Base-by-base conservation (phyloP, 108 stramenopile genomes). In the Discostella pseudostelligera region DNA sequence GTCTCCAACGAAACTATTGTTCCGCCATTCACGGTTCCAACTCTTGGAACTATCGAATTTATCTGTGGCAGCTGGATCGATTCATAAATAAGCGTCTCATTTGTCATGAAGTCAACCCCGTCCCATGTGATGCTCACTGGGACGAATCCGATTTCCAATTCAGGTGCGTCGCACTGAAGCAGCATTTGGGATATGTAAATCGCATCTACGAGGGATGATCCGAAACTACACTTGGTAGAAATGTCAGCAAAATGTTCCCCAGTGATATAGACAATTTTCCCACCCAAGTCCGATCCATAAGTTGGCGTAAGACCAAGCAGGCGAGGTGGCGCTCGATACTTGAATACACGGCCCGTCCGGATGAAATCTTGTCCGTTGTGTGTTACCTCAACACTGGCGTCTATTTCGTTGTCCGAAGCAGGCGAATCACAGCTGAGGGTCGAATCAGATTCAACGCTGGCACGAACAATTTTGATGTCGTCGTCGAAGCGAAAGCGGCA, bases 311-410 rank as follows among this genome's bases (percentile, higher is more conserved):
- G 29, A n/a, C 51, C 51, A 56, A 39, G 32, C 16, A 77, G 22
- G 17, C 44, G 49, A 56, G 76, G 75, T 4, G n/a, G 59, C 8
- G 70, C 64, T 37, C 65, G 62, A 61, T 71, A 82, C 21, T 46
- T 55, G 39, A 74, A 82, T 4, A 9, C 0, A 11, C 56, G 2
- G 5, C 32, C 48, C 43, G 16, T 13, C 11, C 21, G 39, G 12
- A 55, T 53, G 37, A 68, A 76, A 20, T 73, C 63, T 56, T 65
- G 69, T 1, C 64, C 70, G 45, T 76, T 80, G 46, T 74, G 65
- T 28, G 79, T 65, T 25, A 76, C 36, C 28, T 60, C 61, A 6
- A 80, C 62, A 48, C 62, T 35, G 19, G 49, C 70, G 29, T 67
- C 65, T 8, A 3, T 13, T 4, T 37, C 46, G 36, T 9, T 39